Base-by-base conservation (phyloP, 257 asterid species). In the Mitragyna speciosa region DNA sequence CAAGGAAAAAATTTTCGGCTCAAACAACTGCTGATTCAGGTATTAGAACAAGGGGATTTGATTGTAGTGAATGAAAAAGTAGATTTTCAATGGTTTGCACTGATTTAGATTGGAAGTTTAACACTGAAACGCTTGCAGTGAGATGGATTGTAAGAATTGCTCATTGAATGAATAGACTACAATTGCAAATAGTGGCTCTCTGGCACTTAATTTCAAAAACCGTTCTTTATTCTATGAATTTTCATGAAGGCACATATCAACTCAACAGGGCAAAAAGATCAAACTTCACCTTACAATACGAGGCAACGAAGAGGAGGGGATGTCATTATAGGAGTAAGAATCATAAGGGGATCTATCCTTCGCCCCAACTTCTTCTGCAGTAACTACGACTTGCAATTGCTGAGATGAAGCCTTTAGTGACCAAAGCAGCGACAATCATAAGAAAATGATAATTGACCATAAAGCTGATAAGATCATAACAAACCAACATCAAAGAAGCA, bases 301-400 rank as follows among this genome's bases (percentile, higher is more conserved):
- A 79, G 96, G 91, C 86, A 90, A 85, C 47, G 90, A 88, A 64
- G 98, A 82, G 52, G 91, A 87, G 72, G 98, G 94, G 72, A 92
- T 78, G 73, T 86, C 96, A 83, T 72, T 85, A 85, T 89, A 91
- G 73, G 95, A 82, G 85, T 91, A 92, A n/a, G 88, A 87, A 88
- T 96, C 97, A 84, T 94, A 96, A 51, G 87, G 82, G 70, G 98
- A 86, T 92, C 89, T 91, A 76, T 90, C 97, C 86, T 84, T 90
- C 47, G 96, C 87, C 78, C 97, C 97, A 82, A 87, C 85, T 84
- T 92, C 98, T 80, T 89, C 94, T 73, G 97, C 96, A 67, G 91
- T 83, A 59, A 94, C 86, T 76, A 87, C 86, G 65, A 94, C 98
- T 91, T 89, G 96, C 84, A 96, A 81, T 85, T 90, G 95, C 79